Evolutionary conservation across 495 filamentous ascomycete species (phyloP).

Genomic region (Pyrenula aspistea): DNA sequence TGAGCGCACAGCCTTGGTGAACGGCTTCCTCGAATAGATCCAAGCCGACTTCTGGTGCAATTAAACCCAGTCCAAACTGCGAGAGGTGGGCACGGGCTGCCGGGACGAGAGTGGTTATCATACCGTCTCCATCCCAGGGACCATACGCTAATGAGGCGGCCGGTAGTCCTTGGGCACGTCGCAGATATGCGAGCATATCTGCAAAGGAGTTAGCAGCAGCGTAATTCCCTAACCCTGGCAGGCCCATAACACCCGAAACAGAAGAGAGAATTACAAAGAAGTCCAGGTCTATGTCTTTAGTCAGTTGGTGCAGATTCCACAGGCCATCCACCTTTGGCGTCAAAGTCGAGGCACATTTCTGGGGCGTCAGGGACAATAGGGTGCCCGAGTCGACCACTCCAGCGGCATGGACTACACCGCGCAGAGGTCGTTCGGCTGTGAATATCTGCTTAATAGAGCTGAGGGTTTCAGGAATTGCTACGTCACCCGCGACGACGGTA

Average conservation of each 20-base stretch:
- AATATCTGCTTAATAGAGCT: slow-evolving; percentile 2
- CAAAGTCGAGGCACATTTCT: neutral
- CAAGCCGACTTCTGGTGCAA: slow-evolving; percentile 8
- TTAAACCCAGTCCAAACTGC: slow-evolving; percentile 7
- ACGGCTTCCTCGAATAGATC: slow-evolving; percentile 7
- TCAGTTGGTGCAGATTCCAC: slow-evolving; percentile 16
- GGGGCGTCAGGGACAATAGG: neutral
- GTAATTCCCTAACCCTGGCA: slow-evolving; percentile 31
- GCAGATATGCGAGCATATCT: slow-evolving; percentile 29
- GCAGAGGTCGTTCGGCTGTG: slow-evolving; percentile 1
- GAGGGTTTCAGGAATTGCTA: slow-evolving; percentile 4
- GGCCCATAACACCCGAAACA: slow-evolving; percentile 3
- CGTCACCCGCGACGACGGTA: slow-evolving; percentile 2
- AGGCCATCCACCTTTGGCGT: slow-evolving; percentile 23
- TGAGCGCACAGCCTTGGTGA: slow-evolving; percentile 5
- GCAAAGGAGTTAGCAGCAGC: slow-evolving; percentile 30
- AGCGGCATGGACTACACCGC: slow-evolving; percentile 4
- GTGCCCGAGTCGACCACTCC: slow-evolving; percentile 2
- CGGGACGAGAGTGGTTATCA: slow-evolving; percentile 8
- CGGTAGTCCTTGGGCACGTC: slow-evolving; percentile 11
- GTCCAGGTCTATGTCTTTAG: slow-evolving; percentile 8
- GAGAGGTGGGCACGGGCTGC: slow-evolving; percentile 7
- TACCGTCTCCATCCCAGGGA: slow-evolving; percentile 15
- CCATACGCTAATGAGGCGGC: slow-evolving; percentile 14
- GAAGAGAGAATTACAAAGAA: slow-evolving; percentile 14